These are phyloP conservation scores for Serendipita sp. DNA, from an alignment of 768 basidiomycete species.

Conservation along the genomic window DNA sequence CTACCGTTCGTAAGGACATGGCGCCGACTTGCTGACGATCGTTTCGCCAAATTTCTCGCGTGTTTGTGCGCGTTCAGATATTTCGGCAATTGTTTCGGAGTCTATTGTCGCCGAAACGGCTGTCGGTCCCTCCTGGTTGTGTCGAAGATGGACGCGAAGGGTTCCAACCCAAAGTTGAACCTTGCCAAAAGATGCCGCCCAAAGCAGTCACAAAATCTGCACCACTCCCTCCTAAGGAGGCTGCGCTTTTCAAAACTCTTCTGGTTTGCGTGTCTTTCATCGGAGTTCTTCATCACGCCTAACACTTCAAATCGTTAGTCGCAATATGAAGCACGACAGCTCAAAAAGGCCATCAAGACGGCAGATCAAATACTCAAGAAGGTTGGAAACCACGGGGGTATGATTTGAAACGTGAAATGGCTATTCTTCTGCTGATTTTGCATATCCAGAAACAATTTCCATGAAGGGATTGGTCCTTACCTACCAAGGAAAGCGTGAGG, in stretches of 20 bases:
- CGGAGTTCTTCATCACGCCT: background rate
- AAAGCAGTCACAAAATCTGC: conserved; percentile 27
- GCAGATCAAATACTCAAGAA: conserved; percentile 93
- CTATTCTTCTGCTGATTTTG: background rate
- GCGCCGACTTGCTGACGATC: too few species aligned
- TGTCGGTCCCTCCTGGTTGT: background rate
- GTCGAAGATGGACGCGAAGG: background rate
- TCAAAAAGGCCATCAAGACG: conserved; percentile 78
- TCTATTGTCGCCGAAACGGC: too few species aligned
- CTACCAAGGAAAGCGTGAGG: conserved; percentile 62
- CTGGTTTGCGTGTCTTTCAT: conserved; percentile 26
- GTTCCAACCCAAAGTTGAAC: background rate
- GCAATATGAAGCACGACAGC: conserved; percentile 69
- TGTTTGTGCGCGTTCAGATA: too few species aligned
- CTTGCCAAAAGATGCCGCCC: conserved; percentile 12
- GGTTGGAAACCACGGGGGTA: conserved; percentile 90
- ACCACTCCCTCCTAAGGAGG: conserved; percentile 63
- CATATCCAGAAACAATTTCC: conserved; percentile 64
- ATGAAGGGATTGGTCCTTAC: conserved; percentile 88
- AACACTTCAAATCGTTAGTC: conserved; percentile 23
- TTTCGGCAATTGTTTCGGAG: too few species aligned
- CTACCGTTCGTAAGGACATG: too few species aligned
- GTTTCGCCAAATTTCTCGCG: too few species aligned
- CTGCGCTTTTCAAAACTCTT: conserved; percentile 70
- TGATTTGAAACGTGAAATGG: conserved; percentile 15